Evolutionary conservation across 208 protist species (phyloP).

Genomic region (Trypanosoma conorhini): DNA sequence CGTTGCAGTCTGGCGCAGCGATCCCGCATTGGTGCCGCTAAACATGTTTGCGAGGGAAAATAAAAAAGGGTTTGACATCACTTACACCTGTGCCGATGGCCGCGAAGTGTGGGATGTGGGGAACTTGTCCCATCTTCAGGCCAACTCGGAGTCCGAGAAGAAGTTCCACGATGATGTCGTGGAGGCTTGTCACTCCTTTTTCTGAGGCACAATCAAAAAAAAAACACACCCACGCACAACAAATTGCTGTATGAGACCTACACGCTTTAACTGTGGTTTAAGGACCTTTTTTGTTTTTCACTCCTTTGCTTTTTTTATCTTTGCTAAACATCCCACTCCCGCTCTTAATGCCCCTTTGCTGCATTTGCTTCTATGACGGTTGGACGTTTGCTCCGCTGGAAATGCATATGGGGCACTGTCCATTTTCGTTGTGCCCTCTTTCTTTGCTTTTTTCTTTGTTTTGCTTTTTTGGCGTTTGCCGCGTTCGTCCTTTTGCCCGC

Average conservation of each 20-base stretch:
- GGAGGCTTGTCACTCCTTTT: background rate
- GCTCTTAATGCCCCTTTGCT: conserved; percentile 1
- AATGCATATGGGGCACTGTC: background rate
- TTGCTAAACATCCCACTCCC: background rate
- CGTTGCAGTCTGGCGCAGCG: conserved; percentile 31
- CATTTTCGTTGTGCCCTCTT: conserved; percentile 11
- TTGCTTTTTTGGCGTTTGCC: conserved; percentile 2
- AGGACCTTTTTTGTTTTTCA: background rate
- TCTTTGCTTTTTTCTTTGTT: conserved; percentile 15
- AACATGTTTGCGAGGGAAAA: conserved; percentile 14
- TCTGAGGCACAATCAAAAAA: background rate
- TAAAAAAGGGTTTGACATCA: conserved; percentile 27
- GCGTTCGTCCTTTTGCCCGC: background rate
- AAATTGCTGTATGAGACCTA: background rate
- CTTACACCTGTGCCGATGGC: conserved; percentile 28
- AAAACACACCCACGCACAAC: background rate
- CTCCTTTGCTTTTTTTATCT: background rate
- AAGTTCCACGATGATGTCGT: conserved; percentile 4
- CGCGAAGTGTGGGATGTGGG: conserved; percentile 20
- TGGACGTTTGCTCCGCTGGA: background rate
- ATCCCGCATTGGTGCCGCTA: conserved; percentile 17
- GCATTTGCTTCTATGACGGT: background rate
- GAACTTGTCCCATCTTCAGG: background rate
- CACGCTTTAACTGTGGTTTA: background rate
- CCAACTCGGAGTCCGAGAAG: background rate